These are phyloP conservation scores for Fusarium albidum DNA, from an alignment of 2,329 filamentous ascomycete genomes.

Conservation along the genomic window DNA sequence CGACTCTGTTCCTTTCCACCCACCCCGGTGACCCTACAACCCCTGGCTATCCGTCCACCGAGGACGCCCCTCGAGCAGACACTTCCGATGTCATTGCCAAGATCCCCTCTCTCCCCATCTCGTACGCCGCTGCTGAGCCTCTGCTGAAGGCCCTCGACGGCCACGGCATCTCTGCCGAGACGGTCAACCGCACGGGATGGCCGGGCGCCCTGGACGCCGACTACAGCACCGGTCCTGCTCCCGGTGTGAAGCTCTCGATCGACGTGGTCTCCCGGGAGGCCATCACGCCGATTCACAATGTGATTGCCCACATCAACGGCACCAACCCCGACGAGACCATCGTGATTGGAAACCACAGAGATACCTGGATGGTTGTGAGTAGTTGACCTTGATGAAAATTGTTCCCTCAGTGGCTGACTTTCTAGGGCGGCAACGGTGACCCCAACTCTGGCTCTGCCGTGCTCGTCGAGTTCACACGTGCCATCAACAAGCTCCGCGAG, in stretches of 20 bases:
- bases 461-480: constrained; percentile 77
- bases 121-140: constrained; percentile 78
- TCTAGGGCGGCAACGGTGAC: constrained; percentile 77
- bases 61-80: constrained; percentile 72
- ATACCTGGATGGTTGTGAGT: constrained; percentile 50
- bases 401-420: not conserved
- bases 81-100: constrained; percentile 69
- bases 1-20: constrained; percentile 73
- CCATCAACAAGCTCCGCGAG: constrained; percentile 73
- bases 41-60: constrained; percentile 81
- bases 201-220: constrained; percentile 58
- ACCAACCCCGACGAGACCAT: constrained; percentile 78
- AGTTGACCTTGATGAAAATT: accelerated
- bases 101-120: constrained; percentile 85
- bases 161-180: constrained; percentile 72
- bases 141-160: constrained; percentile 82
- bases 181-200: constrained; percentile 69
- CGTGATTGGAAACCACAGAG: constrained; percentile 78
- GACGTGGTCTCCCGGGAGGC: constrained; percentile 75
- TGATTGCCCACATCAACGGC: constrained; percentile 83
- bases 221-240: constrained; percentile 54
- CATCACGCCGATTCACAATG: constrained; percentile 77
- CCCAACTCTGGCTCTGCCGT: constrained; percentile 83
- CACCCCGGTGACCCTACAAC: constrained; percentile 76
- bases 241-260: constrained; percentile 69